Evolutionary conservation across 225 moss, liverwort and hornwort species (phyloP), one percentile per base, ranked within the genome.

Genomic region (Sphagnum contortum): DNA sequence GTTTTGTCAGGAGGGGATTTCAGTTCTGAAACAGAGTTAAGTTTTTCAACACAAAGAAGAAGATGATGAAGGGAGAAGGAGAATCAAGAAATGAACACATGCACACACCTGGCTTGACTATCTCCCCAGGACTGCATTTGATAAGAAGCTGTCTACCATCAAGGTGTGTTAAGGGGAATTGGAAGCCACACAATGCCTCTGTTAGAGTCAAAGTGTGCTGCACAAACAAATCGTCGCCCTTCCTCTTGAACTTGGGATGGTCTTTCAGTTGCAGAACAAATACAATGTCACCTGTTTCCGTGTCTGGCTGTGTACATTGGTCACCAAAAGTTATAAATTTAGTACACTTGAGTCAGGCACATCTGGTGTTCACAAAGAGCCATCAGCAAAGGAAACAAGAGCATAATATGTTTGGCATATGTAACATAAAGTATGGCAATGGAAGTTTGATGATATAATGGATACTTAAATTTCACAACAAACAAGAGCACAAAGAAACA

Each of bases 221-320:
- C 49, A 96, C 83, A 13, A 96, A 96, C 3, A 96, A 12, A 8
- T 96, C 95, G 47, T 96, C 95, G 0, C 50, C 78, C 67, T 92
- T 96, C 47, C 95, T 85, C 78, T 96, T 91, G 67, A 96, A 96
- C 57, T 90, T 90, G 0, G 78, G 86, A 49, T 96, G 95, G 64
- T 96, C 95, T 70, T 96, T 96, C 69, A 69, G 60, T 79, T 96
- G 95, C 63, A 96, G 66, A 2, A 96, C 92, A 45, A 96, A 96
- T 1, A 96, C 92, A 5, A 96, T 91, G 11, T 96, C 95, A 3
- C 95, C 95, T 0, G 95, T 96, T 8, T 71, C 62, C 0, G 87
- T 88, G 7, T 96, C 92, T 44, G 95, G 95, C 94, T 94, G 89
- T 51, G 69, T 44, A 48, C 5, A 57, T 46, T 2, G 44, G 48